Base-by-base conservation (phyloP, 257 asterid species). In the Nicotiana tomentosiformis region DNA sequence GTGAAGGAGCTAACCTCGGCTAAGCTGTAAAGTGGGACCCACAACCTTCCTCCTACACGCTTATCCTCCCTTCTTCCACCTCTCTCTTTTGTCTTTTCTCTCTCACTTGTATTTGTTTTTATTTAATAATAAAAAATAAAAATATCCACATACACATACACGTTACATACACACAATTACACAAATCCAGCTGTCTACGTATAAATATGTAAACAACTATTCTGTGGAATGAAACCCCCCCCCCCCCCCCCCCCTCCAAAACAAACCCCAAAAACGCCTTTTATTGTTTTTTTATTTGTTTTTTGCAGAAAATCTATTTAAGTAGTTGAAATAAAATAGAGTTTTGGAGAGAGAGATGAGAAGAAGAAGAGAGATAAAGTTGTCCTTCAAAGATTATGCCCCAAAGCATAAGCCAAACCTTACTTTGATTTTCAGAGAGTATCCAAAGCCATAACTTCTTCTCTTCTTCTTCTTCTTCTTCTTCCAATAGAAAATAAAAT, bases 331-430 rank as follows among this genome's bases (percentile, higher is more conserved):
- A 49, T 49, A 49, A 74, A 74, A 74, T 80, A 62, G 72, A 70
- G 65, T 77, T 49, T 61, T 77, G 17, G 62, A 81, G 58, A 66
- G 87, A 56, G 84, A 84, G 69, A 61, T 79, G 65, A 17, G 77
- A 62, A 72, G 85, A 7, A 60, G 78, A 82, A 82, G 87, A 77
- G 88, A 83, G 91, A 89, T 81, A 88, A 85, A 90, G 87, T 83
- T 89, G 88, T 89, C 85, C 88, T 89, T 87, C 86, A 78, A 85
- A 87, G 88, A 84, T 90, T 90, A 89, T 86, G 90, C 92, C 90
- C 92, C 89, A 43, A 43, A 43, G 51, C 51, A 43, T 43, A 43
- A 43, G 51, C 51, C 51, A 86, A 90, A 88, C 88, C 89, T 86
- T 51, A 77, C 77, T 23, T 76, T 76, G 80, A 49, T 76, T 76